These are phyloP conservation scores for Rhodosorus marinus DNA, from an alignment of 23 red algal species.

Conservation along the genomic window DNA sequence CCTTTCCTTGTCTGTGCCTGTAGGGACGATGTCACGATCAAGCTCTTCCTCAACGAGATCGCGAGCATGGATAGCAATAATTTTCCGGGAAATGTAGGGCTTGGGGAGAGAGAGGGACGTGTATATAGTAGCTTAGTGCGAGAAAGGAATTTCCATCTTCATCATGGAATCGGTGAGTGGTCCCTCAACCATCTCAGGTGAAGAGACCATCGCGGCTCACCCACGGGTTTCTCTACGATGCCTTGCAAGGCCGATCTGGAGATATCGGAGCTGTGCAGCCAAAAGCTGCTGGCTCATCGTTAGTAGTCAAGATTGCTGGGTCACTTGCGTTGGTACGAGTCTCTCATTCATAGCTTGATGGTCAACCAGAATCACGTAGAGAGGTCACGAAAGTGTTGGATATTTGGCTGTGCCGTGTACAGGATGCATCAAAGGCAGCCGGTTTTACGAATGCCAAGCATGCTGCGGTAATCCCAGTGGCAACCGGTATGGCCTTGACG, in stretches of 20 bases:
- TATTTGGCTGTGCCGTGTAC: too few relatives aligned
- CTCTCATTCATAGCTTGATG: too few relatives aligned
- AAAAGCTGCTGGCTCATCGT: constrained; percentile 18
- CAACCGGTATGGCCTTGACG: constrained; percentile 27
- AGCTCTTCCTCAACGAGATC: constrained; percentile 9
- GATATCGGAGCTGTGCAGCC: constrained; percentile 23
- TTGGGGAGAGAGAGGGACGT: constrained; percentile 28
- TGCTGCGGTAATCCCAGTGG: constrained; percentile 13
- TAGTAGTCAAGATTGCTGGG: constrained; percentile 4
- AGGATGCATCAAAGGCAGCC: constrained; percentile 6
- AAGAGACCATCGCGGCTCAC: too few relatives aligned
- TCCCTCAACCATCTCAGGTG: too few relatives aligned
- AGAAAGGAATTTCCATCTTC: constrained; percentile 10
- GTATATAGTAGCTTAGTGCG: constrained; percentile 15
- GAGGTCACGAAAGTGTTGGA: too few relatives aligned
- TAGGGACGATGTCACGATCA: constrained; percentile 4
- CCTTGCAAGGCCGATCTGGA: constrained; percentile 11
- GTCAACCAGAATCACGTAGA: too few relatives aligned
- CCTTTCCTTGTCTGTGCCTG: too few relatives aligned
- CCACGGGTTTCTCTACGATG: too few relatives aligned
- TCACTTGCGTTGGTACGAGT: constrained; percentile 4
- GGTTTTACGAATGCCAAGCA: constrained; percentile 4
- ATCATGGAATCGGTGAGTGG: constrained; percentile 35
- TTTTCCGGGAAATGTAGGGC: constrained; percentile 8
- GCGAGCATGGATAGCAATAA: constrained; percentile 31